These are phyloP conservation scores for Talaromyces marneffei DNA, from an alignment of 2,329 filamentous ascomycete species.

Conservation along the genomic window DNA sequence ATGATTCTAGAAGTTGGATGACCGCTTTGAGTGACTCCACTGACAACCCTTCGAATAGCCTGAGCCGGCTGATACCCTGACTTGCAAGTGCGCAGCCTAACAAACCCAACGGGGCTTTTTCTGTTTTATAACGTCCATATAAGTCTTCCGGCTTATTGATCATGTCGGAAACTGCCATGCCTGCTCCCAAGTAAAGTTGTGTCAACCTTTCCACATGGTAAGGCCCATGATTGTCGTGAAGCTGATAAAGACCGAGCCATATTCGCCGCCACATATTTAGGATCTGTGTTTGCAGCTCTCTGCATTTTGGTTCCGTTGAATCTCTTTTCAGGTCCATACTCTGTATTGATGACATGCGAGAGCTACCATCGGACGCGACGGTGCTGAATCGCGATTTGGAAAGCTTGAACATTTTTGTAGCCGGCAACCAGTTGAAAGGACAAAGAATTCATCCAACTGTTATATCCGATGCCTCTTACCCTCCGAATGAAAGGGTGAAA, in stretches of 20 bases:
- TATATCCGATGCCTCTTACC: neutral
- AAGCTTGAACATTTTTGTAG: constrained; percentile 9
- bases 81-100: constrained; percentile 15
- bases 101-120: constrained; percentile 11
- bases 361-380: constrained; percentile 5
- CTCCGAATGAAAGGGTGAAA: neutral
- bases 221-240: constrained; percentile 15
- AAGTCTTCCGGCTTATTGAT: neutral
- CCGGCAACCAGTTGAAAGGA: no score
- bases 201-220: constrained; percentile 18
- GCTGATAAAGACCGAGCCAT: constrained; percentile 21
- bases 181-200: constrained; percentile 18
- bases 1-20: constrained; percentile 18
- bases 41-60: constrained; percentile 18
- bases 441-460: neutral
- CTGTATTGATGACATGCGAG: constrained; percentile 2
- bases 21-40: constrained; percentile 18
- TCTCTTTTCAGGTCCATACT: constrained; percentile 2
- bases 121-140: neutral
- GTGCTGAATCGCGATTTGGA: constrained; percentile 8
- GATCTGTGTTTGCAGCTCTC: constrained; percentile 17
- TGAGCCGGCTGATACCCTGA: constrained; percentile 19
- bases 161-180: constrained; percentile 13
- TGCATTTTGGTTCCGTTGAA: constrained; percentile 1
- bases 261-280: constrained; percentile 18